Percentiles rank a stretch among this genome's conserved stretches.
phyloP scores from a whole-genome alignment of 176 grass and related monocot species.

The Musa acuminata region DNA sequence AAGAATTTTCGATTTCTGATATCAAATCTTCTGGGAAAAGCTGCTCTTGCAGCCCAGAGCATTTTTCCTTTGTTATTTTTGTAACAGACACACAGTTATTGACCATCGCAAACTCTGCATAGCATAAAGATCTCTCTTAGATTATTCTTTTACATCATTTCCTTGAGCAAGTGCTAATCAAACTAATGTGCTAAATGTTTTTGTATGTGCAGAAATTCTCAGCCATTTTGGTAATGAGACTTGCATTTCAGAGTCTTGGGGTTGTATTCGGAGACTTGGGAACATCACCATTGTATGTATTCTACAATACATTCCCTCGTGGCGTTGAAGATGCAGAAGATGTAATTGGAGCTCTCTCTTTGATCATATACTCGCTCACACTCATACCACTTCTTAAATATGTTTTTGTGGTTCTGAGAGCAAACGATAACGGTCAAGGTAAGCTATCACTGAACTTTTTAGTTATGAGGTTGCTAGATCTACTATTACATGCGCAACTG shows the following conservation, averaged over 20 bases:
- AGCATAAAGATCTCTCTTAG: neutral
- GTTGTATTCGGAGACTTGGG: constrained; percentile 79
- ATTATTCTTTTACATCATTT: neutral
- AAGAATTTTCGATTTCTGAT: too few species aligned
- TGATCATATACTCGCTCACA: constrained; percentile 82
- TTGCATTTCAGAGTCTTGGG: constrained; percentile 71
- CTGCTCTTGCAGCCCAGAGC: too few species aligned
- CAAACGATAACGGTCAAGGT: constrained; percentile 92
- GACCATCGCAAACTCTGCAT: too few species aligned
- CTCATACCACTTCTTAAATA: constrained; percentile 81
- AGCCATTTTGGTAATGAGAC: constrained; percentile 10
- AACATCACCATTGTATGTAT: constrained; percentile 89
- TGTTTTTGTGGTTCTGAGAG: constrained; percentile 64
- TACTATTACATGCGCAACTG: too few species aligned
- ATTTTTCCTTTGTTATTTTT: too few species aligned
- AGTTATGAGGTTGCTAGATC: neutral
- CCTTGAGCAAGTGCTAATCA: neutral
- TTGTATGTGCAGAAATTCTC: constrained; percentile 13
- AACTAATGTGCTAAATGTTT: neutral
- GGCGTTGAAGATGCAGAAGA: constrained; percentile 53
- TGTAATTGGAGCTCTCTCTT: constrained; percentile 71
- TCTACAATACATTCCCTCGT: constrained; percentile 67
- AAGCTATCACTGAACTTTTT: constrained; percentile 15
- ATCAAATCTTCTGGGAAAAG: too few species aligned
- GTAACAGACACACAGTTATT: neutral